phyloP scores from a whole-genome alignment of 768 basidiomycete genomes.

The Hericium erinaceus region DNA sequence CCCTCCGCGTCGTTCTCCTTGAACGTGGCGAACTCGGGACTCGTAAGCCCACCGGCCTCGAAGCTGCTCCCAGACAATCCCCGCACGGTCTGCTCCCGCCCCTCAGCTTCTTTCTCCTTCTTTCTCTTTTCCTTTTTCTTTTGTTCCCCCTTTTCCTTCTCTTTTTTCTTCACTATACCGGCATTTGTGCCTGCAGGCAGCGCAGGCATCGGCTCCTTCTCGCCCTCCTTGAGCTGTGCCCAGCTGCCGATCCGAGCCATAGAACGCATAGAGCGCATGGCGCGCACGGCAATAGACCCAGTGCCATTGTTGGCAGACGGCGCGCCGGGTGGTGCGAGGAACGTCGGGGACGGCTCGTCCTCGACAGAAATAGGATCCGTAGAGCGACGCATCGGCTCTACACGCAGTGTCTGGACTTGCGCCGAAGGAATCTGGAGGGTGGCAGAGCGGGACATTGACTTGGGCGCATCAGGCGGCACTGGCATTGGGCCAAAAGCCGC shows the following conservation, averaged over 20 bases:
- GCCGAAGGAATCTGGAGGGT: background rate
- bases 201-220: conserved; percentile 19
- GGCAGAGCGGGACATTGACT: conserved; percentile 12
- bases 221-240: conserved; percentile 44
- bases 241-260: conserved; percentile 67
- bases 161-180: conserved; percentile 16
- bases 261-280: conserved; percentile 67
- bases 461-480: conserved; percentile 3
- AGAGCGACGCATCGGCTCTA: background rate
- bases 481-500: conserved; percentile 12
- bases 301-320: conserved; percentile 17
- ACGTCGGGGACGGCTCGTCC: conserved; percentile 4
- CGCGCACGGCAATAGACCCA: conserved; percentile 66
- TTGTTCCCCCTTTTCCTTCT: conserved; percentile 26
- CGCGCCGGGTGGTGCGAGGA: conserved; percentile 4
- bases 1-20: background rate
- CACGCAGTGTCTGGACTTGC: background rate
- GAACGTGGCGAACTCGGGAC: conserved; percentile 15
- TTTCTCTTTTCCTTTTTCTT: conserved; percentile 24
- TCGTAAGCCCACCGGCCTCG: conserved; percentile 50
- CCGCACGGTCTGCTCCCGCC: conserved; percentile 26
- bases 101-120: conserved; percentile 7
- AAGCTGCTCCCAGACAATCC: conserved; percentile 51
- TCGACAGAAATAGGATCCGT: conserved; percentile 12
- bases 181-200: conserved; percentile 19